Base-by-base conservation (phyloP, 257 asterid genomes). In the Osmanthus fragrans region DNA sequence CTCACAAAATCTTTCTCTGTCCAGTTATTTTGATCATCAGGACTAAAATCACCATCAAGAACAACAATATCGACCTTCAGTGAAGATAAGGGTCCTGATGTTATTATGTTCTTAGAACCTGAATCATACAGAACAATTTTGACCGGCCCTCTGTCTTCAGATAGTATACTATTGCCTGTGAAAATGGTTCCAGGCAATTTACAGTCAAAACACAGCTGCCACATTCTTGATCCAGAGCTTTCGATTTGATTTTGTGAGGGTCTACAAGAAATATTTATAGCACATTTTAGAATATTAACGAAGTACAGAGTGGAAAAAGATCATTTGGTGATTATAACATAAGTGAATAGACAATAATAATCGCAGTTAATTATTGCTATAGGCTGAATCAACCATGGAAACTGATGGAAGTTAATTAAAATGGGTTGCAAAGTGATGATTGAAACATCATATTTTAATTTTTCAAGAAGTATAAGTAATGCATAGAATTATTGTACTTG, bases 11-110 rank as follows among this genome's bases (percentile, higher is more conserved):
- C 94, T 74, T 80, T 81, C 67, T 70, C 82, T 11, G 89, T 74
- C 99, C 98, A 91, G 40, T 88, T 96, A 67, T 88, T 94, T 15
- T 42, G 84, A 72, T 91, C 93, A 67, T 83, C 88, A 25, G 86
- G 76, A 40, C 76, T 80, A 70, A 94, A 92, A 77, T 94, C 99
- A 67, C 96, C 99, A 77, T 90, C 90, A n/a, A 94, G 92, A 18
- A 90, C 97, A 32, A 83, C 84, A 33, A 92, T 70, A 12, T 71
- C 69, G 19, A 89, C 86, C 71, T 86, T 94, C 37, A 83, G 54
- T 0, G 93, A 86, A 58, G 99, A 91, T 7, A 82, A 77, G 15
- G 89, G 86, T 4, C 97, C 94, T 9, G 89, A 82, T 37, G 92
- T 80, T 72, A 94, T 51, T 30, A 80, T 67, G 33, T 54, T 79